Percentiles rank a stretch among this genome's conserved stretches.
These are phyloP conservation scores for Curvularia eragrostidis DNA, from an alignment of 2,329 filamentous ascomycete genomes.

Conservation along the genomic window DNA sequence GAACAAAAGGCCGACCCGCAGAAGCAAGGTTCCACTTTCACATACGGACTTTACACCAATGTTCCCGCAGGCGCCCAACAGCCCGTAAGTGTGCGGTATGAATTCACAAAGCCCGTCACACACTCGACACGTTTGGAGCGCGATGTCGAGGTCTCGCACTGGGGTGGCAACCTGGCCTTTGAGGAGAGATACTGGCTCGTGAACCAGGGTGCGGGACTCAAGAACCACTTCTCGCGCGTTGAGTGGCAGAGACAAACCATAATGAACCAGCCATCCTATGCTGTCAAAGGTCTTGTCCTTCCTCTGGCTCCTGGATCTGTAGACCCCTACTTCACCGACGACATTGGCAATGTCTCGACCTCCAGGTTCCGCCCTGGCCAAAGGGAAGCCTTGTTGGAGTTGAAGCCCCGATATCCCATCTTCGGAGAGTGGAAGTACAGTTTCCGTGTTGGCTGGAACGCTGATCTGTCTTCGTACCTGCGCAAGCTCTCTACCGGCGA, in stretches of 20 bases:
- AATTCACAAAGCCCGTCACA: conserved; percentile 91
- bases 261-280: conserved; percentile 77
- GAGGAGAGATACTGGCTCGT: conserved; percentile 91
- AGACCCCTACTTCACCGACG: conserved; percentile 93
- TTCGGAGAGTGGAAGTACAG: conserved; percentile 99
- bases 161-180: conserved; percentile 94
- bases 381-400: conserved; percentile 81
- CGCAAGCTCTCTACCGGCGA: conserved; percentile 68
- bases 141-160: conserved; percentile 94
- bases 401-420: conserved; percentile 93
- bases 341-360: conserved; percentile 96
- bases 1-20: conserved; percentile 72
- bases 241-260: conserved; percentile 62
- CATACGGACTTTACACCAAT: conserved; percentile 87
- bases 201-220: conserved; percentile 80
- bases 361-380: conserved; percentile 81
- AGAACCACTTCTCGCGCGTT: conserved; percentile 60
- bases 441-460: conserved; percentile 96
- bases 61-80: conserved; percentile 77
- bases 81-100: conserved; percentile 82
- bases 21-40: conserved; percentile 84
- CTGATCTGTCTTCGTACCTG: conserved; percentile 78
- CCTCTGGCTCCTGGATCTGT: conserved; percentile 79
- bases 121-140: conserved; percentile 82
- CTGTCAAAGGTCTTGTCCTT: conserved; percentile 81